Percentiles rank a stretch among this genome's conserved stretches.
phyloP scores from a whole-genome alignment of 2,329 filamentous ascomycete genomes.

The Verticillium zaregamsianum region DNA sequence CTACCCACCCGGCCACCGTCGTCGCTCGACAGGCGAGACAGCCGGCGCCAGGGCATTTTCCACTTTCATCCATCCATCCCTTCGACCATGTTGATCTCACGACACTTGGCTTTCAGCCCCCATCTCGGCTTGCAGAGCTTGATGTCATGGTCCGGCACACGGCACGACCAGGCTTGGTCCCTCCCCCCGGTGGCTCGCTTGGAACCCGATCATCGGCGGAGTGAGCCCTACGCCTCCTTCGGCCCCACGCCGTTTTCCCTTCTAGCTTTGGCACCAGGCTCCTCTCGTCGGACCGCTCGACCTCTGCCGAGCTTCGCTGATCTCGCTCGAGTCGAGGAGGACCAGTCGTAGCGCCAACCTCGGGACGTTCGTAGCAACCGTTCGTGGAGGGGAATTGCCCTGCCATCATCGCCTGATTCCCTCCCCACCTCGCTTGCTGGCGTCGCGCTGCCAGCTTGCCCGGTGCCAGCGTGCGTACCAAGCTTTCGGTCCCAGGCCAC shows the following conservation, averaged over 20 bases:
- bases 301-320: no score
- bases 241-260: neutral
- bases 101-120: neutral
- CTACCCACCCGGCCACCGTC: neutral
- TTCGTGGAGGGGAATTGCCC: neutral
- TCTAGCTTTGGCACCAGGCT: neutral
- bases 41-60: neutral
- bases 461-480: neutral
- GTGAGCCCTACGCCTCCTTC: neutral
- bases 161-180: neutral
- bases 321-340: neutral
- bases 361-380: neutral
- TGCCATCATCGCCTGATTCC: neutral
- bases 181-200: neutral
- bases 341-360: neutral
- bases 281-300: neutral
- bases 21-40: neutral
- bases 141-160: neutral
- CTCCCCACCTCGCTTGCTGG: neutral
- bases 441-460: neutral
- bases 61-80: neutral
- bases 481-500: neutral
- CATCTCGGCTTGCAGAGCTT: neutral
- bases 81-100: neutral
- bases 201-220: neutral